phyloP scores from a whole-genome alignment of 257 asterid genomes.

The Solanum pimpinellifolium region DNA sequence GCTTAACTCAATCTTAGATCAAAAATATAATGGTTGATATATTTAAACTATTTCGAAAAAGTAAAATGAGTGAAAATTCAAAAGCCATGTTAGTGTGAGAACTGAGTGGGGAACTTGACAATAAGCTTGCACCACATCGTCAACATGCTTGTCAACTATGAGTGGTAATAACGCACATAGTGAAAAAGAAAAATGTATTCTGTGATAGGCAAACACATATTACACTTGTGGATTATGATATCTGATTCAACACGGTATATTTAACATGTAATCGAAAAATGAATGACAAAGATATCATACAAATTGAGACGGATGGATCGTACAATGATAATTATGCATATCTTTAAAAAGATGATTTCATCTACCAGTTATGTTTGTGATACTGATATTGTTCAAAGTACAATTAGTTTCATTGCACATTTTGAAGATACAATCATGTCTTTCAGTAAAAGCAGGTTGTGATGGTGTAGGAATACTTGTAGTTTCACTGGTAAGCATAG shows the following conservation, averaged over 20 bases:
- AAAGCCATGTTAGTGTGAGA: no score
- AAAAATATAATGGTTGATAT: no score
- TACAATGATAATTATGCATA: neutral
- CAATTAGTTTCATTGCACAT: neutral
- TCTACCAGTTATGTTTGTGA: neutral
- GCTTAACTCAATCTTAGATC: no score
- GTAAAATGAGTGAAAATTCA: no score
- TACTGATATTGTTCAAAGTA: neutral
- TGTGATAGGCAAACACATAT: neutral
- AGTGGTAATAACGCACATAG: no score
- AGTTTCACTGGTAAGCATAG: constrained; percentile 33
- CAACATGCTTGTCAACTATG: no score
- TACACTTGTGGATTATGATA: neutral
- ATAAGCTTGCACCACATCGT: no score
- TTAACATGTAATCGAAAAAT: no score
- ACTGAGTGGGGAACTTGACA: no score
- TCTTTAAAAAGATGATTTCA: neutral
- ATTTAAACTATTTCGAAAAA: no score
- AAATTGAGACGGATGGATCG: neutral
- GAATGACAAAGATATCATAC: neutral
- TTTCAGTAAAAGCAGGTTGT: constrained; percentile 29
- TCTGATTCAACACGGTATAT: neutral
- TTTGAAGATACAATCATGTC: neutral
- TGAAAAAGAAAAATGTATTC: neutral
- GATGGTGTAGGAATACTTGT: constrained; percentile 17